phyloP scores from a whole-genome alignment of 108 stramenopile genomes.

The Cyclotella cryptica region DNA sequence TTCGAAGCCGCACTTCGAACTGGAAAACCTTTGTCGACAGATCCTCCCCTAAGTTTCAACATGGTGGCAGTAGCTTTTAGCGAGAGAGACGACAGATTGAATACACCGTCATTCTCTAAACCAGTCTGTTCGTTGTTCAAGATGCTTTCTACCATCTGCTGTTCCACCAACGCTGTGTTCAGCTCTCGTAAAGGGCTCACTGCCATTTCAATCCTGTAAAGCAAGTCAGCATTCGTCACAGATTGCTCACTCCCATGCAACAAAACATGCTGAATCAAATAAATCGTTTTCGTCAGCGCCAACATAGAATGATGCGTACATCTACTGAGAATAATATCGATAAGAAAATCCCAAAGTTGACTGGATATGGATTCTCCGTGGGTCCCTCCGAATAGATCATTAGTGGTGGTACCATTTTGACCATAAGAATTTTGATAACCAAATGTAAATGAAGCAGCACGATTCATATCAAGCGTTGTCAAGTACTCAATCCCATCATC shows the following conservation, averaged over 20 bases:
- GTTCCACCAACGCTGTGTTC: slow-evolving; percentile 51
- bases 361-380: slow-evolving; percentile 33
- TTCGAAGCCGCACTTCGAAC: slow-evolving; percentile 41
- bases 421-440: slow-evolving; percentile 33
- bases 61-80: slow-evolving; percentile 42
- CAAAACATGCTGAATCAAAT: slow-evolving; percentile 43
- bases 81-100: slow-evolving; percentile 27
- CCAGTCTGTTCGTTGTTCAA: slow-evolving; percentile 29
- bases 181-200: slow-evolving; percentile 35
- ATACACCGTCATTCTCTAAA: slow-evolving; percentile 25
- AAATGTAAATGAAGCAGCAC: slow-evolving; percentile 48
- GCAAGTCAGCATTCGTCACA: slow-evolving; percentile 32
- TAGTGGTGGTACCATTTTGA: slow-evolving; percentile 13
- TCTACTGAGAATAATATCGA: slow-evolving; percentile 27
- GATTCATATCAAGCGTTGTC: slow-evolving; percentile 52
- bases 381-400: slow-evolving; percentile 4
- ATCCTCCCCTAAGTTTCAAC: slow-evolving; percentile 47
- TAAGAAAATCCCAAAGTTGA: slow-evolving; percentile 40
- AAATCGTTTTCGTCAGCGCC: slow-evolving; percentile 40
- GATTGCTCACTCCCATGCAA: slow-evolving; percentile 30
- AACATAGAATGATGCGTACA: slow-evolving; percentile 36
- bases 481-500: slow-evolving; percentile 43
- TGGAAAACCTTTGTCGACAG: slow-evolving; percentile 48
- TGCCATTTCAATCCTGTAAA: slow-evolving; percentile 45
- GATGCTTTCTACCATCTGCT: slow-evolving; percentile 37